phyloP scores from a whole-genome alignment of 495 filamentous ascomycete genomes.

The Xylaria bambusicola region DNA sequence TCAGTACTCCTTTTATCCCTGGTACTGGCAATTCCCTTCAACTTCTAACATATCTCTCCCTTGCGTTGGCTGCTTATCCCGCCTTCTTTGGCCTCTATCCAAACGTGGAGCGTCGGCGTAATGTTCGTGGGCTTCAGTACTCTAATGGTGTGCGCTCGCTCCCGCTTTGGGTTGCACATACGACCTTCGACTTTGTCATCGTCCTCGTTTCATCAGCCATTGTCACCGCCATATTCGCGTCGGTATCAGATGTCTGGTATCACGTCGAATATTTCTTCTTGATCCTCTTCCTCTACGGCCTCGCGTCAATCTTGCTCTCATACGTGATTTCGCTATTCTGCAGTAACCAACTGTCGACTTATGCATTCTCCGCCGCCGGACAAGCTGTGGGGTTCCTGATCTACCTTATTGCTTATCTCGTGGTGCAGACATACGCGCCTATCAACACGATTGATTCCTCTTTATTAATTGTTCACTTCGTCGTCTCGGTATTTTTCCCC shows the following conservation, averaged over 20 bases:
- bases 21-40: constrained; percentile 71
- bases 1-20: constrained; percentile 68
- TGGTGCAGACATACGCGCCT: constrained; percentile 66
- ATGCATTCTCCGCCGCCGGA: constrained; percentile 71
- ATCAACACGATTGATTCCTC: constrained; percentile 59
- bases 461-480: constrained; percentile 66
- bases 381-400: constrained; percentile 75
- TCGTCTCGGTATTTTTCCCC: constrained; percentile 67
- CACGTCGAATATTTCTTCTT: constrained; percentile 68
- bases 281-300: constrained; percentile 69
- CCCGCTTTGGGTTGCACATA: constrained; percentile 78
- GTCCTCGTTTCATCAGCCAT: constrained; percentile 62
- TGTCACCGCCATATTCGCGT: constrained; percentile 61
- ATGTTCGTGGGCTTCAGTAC: constrained; percentile 82
- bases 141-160: constrained; percentile 76
- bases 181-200: constrained; percentile 73
- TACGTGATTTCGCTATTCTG: constrained; percentile 71
- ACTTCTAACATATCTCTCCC: constrained; percentile 74
- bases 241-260: constrained; percentile 62
- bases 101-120: constrained; percentile 71
- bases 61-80: constrained; percentile 74
- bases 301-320: constrained; percentile 64
- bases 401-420: constrained; percentile 75
- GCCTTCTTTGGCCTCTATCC: constrained; percentile 87
- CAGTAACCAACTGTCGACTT: constrained; percentile 69